Base-by-base conservation (phyloP, 805 yeast species). In the Yamadazyma nakazawae region DNA sequence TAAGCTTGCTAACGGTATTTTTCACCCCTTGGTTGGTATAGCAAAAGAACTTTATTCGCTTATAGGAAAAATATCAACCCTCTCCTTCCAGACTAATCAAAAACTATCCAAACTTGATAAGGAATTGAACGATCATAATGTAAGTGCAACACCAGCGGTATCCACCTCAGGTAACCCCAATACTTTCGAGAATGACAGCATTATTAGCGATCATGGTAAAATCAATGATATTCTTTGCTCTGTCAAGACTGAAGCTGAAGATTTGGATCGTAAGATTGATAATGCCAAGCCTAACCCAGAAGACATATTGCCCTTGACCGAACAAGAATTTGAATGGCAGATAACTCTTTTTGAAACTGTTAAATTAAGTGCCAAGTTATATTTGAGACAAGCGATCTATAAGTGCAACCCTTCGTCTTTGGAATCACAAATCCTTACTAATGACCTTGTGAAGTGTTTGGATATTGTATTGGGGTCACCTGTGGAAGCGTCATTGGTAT, bases 11-110 rank as follows among this genome's bases (percentile, higher is more conserved):
- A 56, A 54, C 37, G 76, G 76, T 2, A 72, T 72, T 37, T 67
- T 85, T 40, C 88, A 85, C 63, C 87, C 95, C 1, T 68, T 87
- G 41, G 79, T 84, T 46, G 94, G 94, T 4, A 75, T 86, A 12
- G 83, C 86, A 19, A 81, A 85, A 51, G 82, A 83, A 2, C 62
- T 88, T n/a, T 83, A 80, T 60, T 73, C 78, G 38, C 64, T 82
- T 14, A 72, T 87, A 49, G 92, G 90, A 6, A 85, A 83, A 50
- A 82, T 87, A 34, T 80, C 81, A 34, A 76, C 78, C 25, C 63
- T 87, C 48, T 80, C 83, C 7, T 76, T 75, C 51, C 78, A 76
- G 49, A 69, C 80, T 37, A 76, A 78, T 50, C 66, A 66, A 5
- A 47, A 46, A 21, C 34, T 52, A 21, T n/a, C 37, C 14, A 16